Base-by-base conservation (phyloP, 2,329 filamentous ascomycete species). In the Fonsecaea nubica region DNA sequence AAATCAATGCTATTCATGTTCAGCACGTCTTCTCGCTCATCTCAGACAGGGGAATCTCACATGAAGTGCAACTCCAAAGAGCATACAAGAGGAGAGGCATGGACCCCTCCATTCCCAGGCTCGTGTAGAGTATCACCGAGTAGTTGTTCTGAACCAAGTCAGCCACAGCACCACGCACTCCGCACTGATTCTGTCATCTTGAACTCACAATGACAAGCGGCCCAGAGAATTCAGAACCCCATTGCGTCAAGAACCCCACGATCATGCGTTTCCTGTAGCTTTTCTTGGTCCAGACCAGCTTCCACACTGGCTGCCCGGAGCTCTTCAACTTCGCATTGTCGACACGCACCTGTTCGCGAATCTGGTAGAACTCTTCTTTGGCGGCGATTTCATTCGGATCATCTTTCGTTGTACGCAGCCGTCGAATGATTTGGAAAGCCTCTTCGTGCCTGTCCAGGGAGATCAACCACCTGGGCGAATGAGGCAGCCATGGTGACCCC, bases 201-300 rank as follows among this genome's bases (percentile, higher is more conserved):
- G 30, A 13, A 66, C 64, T 3, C 59, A 83, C 81, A 62, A 85
- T 84, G 15, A 85, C 81, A 0, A 85, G 75, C 10, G 82, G 81
- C 0, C 83, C 83, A n/a, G 79, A 81, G 71, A 84, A 85, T 61
- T 85, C 82, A 1, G 83, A 82, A 25, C 82, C 83, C 81, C 82
- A 85, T 69, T 84, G 83, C 0, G 82, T 85, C 40, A 85, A 73
- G 66, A 85, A 85, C 0, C 82, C 82, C 50, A 85, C 82, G 1
- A 79, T 76, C 81, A 85, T 83, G 0, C 83, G 76, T 75, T 83
- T 85, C 18, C 83, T 76, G 67, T 84, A 83, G 8, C 81, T 81
- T 65, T 77, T 78, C 72, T 81, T 83, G 25, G 82, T n/a, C 0
- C 83, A 77, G 0, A 82, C 82, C 42, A 73, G 30, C 30, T 32